phyloP scores from a whole-genome alignment of 495 filamentous ascomycete species.

The Amphirosellinia nigrospora region DNA sequence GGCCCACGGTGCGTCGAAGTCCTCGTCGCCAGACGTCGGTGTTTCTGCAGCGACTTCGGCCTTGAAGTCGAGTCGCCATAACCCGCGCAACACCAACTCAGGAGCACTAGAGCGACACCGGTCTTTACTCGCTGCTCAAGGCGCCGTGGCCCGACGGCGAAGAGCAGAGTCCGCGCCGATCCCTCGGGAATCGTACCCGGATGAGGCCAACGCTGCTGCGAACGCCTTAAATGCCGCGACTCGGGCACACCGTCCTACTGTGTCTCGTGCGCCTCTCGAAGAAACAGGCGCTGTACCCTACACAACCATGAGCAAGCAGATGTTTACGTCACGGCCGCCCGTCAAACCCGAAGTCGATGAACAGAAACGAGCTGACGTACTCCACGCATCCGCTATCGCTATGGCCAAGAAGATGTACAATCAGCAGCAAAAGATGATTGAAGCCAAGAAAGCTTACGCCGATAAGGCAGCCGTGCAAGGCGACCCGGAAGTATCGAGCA shows the following conservation, averaged over 20 bases:
- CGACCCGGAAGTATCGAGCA: conserved; percentile 36
- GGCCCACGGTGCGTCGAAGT: conserved; percentile 53
- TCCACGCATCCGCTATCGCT: conserved; percentile 80
- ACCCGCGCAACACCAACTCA: conserved; percentile 27
- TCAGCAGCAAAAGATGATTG: conserved; percentile 62
- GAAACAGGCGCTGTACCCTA: conserved; percentile 50
- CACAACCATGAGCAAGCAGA: conserved; percentile 61
- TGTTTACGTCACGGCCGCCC: conserved; percentile 79
- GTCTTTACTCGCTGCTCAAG: conserved; percentile 74
- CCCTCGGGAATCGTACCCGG: conserved; percentile 57
- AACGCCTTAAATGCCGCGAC: conserved; percentile 74
- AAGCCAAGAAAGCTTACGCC: conserved; percentile 43
- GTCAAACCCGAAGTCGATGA: conserved; percentile 76
- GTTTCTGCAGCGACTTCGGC: conserved; percentile 66
- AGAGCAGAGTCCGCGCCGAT: conserved; percentile 71
- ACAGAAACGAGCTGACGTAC: conserved; percentile 67
- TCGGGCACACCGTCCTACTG: conserved; percentile 54
- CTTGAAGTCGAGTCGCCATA: conserved; percentile 43
- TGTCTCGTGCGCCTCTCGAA: conserved; percentile 41
- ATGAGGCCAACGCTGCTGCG: conserved; percentile 62
- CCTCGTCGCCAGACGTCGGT: conserved; percentile 49
- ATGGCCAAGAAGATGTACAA: conserved; percentile 90
- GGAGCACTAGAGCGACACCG: conserved; percentile 49
- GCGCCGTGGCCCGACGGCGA: conserved; percentile 69
- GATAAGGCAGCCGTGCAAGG: conserved; percentile 37